Evolutionary conservation across 768 basidiomycete species (phyloP), one percentile per base, ranked within the genome.

Genomic region (Hysterangium stoloniferum): DNA sequence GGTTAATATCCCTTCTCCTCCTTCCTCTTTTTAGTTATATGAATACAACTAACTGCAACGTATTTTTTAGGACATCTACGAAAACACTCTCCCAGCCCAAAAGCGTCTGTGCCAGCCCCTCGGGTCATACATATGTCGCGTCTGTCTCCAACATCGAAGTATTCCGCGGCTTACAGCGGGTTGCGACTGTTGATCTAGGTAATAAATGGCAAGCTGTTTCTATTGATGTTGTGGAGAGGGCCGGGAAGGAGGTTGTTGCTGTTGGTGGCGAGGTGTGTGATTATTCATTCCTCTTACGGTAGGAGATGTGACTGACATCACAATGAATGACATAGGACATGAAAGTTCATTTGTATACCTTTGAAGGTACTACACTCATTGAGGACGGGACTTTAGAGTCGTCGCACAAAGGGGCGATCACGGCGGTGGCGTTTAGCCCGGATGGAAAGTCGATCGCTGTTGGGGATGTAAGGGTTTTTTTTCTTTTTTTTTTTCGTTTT

Each of bases 351-450:
- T 65, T 97, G 25, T 79, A 83, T 57, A 66, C 76, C 22, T 89
- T 87, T 82, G 77, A 84, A 52, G 84, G 81, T 0, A 79, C 77
- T 54, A 57, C 71, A 1, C 61, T 90, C 50, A 77, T 70, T 41
- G 81, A 84, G 61, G 64, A 61, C 25, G 75, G 65, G 0, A 69
- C 77, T 2, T 68, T 87, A 7, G 80, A 84, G 55, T 80, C 79
- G 28, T 40, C 49, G 5, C 85, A 86, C 63, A 77, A 76, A 56
- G 86, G 82, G 12, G 68, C 77, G 6, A 70, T 97, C 17, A 82
- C 82, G 35, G 80, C 80, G 1, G 64, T 97, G 5, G 78, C 86
- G 0, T 86, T 96, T 67, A 87, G 89, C 0, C 78, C 82, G 0
- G 82, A 95, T 62, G 87, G 86, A 0, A 70, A 67, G 19, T 66